A percentile compares a stretch with the other conserved stretches of the same genome.
Evolutionary conservation across 441 rosid species (phyloP).

Genomic region (Viola pubescens): DNA sequence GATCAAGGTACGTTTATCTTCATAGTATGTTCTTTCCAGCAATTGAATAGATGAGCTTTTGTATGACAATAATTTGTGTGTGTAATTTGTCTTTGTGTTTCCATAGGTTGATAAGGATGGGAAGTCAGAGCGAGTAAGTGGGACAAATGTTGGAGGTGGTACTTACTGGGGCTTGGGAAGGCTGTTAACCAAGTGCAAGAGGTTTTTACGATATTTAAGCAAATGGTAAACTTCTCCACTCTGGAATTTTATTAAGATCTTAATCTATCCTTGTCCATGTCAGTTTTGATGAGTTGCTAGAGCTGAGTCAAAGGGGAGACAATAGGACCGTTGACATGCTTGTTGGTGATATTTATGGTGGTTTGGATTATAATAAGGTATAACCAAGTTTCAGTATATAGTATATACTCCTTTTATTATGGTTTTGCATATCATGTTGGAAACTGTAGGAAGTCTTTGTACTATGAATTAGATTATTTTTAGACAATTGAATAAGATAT

Average conservation of each 20-base stretch:
- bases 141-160: conserved; percentile 99
- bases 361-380: conserved; percentile 96
- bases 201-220: conserved; percentile 36
- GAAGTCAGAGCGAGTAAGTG: conserved; percentile 92
- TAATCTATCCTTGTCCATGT: conserved; percentile 14
- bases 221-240: conserved; percentile 10
- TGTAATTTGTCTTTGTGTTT: conserved; percentile 18
- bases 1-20: conserved; percentile 60
- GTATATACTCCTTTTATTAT: conserved; percentile 12
- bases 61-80: conserved; percentile 2
- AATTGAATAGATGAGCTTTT: conserved; percentile 10
- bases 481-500: too few relatives aligned
- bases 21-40: conserved; percentile 5
- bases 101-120: conserved; percentile 98
- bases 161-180: conserved; percentile 98
- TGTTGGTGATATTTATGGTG: conserved; percentile 99
- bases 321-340: conserved; percentile 96
- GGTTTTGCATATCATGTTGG: conserved; percentile 6
- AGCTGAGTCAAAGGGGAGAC: conserved; percentile 96
- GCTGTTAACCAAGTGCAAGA: conserved; percentile 92
- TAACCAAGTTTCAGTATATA: conserved; percentile 13
- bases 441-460: conserved; percentile 6
- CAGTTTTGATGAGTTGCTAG: conserved; percentile 96
- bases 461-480: conserved; percentile 1
- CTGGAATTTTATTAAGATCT: conserved; percentile 5